Evolutionary conservation across 2,329 filamentous ascomycete genomes (phyloP), one percentile per base, ranked within the genome.

Genomic region (Peltaster fructicola): DNA sequence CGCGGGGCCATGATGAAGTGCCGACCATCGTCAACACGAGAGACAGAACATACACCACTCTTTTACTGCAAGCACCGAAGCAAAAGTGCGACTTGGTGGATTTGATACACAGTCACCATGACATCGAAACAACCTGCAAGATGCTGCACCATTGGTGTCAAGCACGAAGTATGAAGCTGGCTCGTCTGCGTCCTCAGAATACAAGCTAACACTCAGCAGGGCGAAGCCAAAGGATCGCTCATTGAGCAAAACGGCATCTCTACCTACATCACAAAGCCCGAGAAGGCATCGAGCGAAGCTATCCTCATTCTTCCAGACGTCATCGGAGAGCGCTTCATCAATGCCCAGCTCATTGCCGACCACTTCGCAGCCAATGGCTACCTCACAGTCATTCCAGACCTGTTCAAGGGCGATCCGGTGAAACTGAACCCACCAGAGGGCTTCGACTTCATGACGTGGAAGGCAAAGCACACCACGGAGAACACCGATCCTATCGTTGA

Each of bases 321-420:
- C 33, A 61, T 69, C 32, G 68, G 68, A 35, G 56, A 68, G 36
- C 45, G 52, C 17, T 65, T 61, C 45, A 49, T 51, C 47, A 62
- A 61, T 38, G 43, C 47, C n/a, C 51, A 58, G 37, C 54, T 63
- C 33, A 65, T 81, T 39, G 76, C 76, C 31, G 78, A 84, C 55
- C 67, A 77, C 41, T 76, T 65, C 47, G 78, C 78, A 29, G 65
- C 67, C 35, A 74, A 75, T 45, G 77, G 73, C 38, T 81, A 79
- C 54, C 57, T 71, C 29, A 63, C 64, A 28, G 53, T 79, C 20
- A 61, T 82, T 32, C 65, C 75, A 14, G 77, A 84, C 47, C 51
- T 76, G 25, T 77, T 81, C 59, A 61, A 69, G 34, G 73, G 71
- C 31, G 70, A 79, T 41, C 45, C 67, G 9, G 47, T 78, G 2